Conservation (phyloP, 2,329 filamentous ascomycete species). For the Didymella keratinophila region DNA sequence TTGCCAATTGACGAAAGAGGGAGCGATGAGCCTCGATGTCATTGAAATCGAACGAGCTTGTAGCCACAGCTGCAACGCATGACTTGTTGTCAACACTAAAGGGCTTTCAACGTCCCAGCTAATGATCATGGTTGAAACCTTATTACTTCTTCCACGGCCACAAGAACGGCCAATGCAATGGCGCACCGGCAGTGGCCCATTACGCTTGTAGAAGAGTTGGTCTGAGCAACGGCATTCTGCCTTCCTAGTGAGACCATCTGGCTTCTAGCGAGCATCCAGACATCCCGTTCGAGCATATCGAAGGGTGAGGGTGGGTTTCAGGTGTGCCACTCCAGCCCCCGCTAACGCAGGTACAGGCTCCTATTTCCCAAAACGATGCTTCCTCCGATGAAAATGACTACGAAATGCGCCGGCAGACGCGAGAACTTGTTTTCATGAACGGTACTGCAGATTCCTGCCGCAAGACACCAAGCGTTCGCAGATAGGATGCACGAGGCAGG, state of each 20-base stretch:
- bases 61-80: slow-evolving; percentile 26
- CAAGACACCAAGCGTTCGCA: slow-evolving; percentile 41
- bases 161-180: slow-evolving; percentile 27
- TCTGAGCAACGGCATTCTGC: slow-evolving; percentile 27
- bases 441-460: slow-evolving; percentile 34
- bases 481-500: slow-evolving; percentile 25
- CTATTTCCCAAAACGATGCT: slow-evolving; percentile 43
- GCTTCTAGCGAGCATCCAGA: slow-evolving; percentile 33
- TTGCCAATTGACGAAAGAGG: slow-evolving; percentile 8
- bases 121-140: slow-evolving; percentile 31
- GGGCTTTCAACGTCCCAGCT: slow-evolving; percentile 25
- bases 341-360: slow-evolving; percentile 50
- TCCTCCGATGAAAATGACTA: slow-evolving; percentile 37
- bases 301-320: slow-evolving; percentile 44
- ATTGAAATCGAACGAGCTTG: slow-evolving; percentile 14
- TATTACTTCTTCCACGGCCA: slow-evolving; percentile 27
- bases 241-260: slow-evolving; percentile 33
- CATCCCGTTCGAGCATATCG: slow-evolving; percentile 30
- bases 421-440: slow-evolving; percentile 34
- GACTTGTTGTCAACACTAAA: slow-evolving; percentile 29
- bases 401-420: slow-evolving; percentile 8
- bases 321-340: slow-evolving; percentile 32
- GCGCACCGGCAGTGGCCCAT: slow-evolving; percentile 20
- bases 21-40: slow-evolving; percentile 10
- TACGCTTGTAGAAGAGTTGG: slow-evolving; percentile 27